A percentile compares a stretch with the other conserved stretches of the same genome.
Evolutionary conservation across 2,329 filamentous ascomycete species (phyloP).

Genomic region (Ophiostoma sp.): DNA sequence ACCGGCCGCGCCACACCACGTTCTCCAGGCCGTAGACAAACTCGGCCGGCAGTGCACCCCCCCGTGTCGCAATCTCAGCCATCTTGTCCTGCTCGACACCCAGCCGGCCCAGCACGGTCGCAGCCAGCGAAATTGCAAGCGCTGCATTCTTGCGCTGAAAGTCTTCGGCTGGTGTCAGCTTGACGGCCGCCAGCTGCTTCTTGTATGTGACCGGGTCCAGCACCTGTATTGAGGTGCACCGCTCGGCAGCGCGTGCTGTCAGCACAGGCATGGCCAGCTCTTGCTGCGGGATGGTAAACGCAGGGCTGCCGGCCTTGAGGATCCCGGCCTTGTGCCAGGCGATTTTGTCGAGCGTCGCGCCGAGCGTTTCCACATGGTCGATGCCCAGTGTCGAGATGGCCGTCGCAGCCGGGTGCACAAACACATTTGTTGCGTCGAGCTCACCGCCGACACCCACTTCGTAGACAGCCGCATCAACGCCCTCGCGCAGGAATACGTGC

Average conservation of each 20-base stretch:
- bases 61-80: neutral
- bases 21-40: constrained; percentile 61
- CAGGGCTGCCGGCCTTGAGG: constrained; percentile 55
- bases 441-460: constrained; percentile 65
- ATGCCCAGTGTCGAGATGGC: constrained; percentile 63
- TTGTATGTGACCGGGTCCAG: constrained; percentile 25
- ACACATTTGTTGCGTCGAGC: constrained; percentile 63
- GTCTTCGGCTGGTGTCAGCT: constrained; percentile 24
- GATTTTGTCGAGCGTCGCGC: constrained; percentile 59
- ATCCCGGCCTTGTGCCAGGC: constrained; percentile 71
- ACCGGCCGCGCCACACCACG: constrained; percentile 69
- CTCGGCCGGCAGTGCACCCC: constrained; percentile 42
- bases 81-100: constrained; percentile 38
- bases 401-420: constrained; percentile 51
- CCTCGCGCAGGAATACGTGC: constrained; percentile 60
- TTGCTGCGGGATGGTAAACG: constrained; percentile 52
- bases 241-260: constrained; percentile 47
- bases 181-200: constrained; percentile 21
- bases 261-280: constrained; percentile 43
- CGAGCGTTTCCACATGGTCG: constrained; percentile 60
- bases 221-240: constrained; percentile 32
- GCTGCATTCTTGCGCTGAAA: constrained; percentile 30
- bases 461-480: constrained; percentile 57
- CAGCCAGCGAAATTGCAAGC: constrained; percentile 36
- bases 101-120: constrained; percentile 42